Evolutionary conservation across 208 protist genomes (phyloP).

Genomic region (Wallacemonas sp.): DNA sequence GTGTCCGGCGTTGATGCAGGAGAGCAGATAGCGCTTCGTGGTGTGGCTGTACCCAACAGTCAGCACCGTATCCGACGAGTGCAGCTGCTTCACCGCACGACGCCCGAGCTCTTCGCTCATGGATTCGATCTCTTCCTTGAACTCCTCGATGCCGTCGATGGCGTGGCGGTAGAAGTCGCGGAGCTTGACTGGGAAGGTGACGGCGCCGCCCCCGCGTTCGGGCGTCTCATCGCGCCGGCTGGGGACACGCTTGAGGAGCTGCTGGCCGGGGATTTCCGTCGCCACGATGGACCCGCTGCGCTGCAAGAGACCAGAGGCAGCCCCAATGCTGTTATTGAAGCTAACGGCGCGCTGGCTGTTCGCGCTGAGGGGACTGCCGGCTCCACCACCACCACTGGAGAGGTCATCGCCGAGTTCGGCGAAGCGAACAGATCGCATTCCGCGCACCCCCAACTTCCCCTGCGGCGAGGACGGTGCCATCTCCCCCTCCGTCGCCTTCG

Average conservation of each 20-base stretch:
- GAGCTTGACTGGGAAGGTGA: slow-evolving; percentile 52
- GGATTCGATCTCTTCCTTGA: slow-evolving; percentile 58
- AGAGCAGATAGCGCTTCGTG: slow-evolving; percentile 54
- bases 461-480: neutral
- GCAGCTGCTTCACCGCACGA: slow-evolving; percentile 62
- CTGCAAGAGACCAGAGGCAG: slow-evolving; percentile 22
- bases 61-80: slow-evolving; percentile 73
- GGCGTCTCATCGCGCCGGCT: slow-evolving; percentile 25
- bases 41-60: slow-evolving; percentile 79
- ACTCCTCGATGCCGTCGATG: slow-evolving; percentile 54
- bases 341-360: neutral
- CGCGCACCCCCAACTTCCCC: slow-evolving; percentile 4
- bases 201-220: slow-evolving; percentile 18
- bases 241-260: slow-evolving; percentile 58
- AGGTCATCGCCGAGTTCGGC: slow-evolving; percentile 7
- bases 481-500: slow-evolving; percentile 13
- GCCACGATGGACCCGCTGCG: slow-evolving; percentile 44
- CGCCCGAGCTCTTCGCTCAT: slow-evolving; percentile 76
- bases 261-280: slow-evolving; percentile 66
- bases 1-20: slow-evolving; percentile 25
- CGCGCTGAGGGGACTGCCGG: neutral
- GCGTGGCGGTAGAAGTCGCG: slow-evolving; percentile 55
- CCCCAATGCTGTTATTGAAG: neutral
- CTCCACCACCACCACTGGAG: neutral
- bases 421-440: slow-evolving; percentile 27